Base-by-base conservation (phyloP, 2,329 filamentous ascomycete species). In the Ophiostoma himal-ulmi region DNA sequence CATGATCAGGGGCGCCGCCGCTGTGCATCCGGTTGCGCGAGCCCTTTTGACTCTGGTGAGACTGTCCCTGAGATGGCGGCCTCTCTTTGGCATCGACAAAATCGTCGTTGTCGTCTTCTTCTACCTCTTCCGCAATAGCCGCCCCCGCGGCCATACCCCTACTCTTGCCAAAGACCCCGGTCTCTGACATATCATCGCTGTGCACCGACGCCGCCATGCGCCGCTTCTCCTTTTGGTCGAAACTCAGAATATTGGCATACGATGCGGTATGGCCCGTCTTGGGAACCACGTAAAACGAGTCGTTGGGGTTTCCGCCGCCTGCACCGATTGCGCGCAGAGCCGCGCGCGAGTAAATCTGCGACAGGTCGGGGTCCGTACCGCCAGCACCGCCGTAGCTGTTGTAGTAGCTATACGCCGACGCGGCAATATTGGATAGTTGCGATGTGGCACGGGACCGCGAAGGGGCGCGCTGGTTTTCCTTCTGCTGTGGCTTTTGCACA, bases 261-360 rank as follows among this genome's bases (percentile, higher is more conserved):
- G 93, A 95, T 72, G 94, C 90, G 2, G 93, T 97, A 73, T 94
- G 93, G 5, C 95, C 94, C 22, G 91, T 93, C 0, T 92, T 91
- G 4, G 94, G 95, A 0, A 99, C 95, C 1, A 98, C 91, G 78
- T 97, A 98, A 81, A 99, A 99, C 10, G 91, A 95, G 75, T 91
- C 91, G 71, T 84, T 86, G 37, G 65, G 22, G 22, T 67, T 67
- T 20, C 86, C 82, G 57, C 68, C 67, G 36, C 62, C 36, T 70
- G 91, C 89, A 26, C 88, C 85, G 60, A 97, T 85, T 0, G 94
- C 92, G 68, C 90, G 87, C 69, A 98, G 85, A 3, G 94, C 92
- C 14, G 94, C 93, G 74, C 88, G 89, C 57, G 93, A 97, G 78
- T 96, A 96, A 39, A 96, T 87, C 72, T 89, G 91, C 75, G 88